A percentile compares a stretch with the other conserved stretches of the same genome.
These are phyloP conservation scores for Fusarium sp. DNA, from an alignment of 2,329 filamentous ascomycete species.

Conservation along the genomic window DNA sequence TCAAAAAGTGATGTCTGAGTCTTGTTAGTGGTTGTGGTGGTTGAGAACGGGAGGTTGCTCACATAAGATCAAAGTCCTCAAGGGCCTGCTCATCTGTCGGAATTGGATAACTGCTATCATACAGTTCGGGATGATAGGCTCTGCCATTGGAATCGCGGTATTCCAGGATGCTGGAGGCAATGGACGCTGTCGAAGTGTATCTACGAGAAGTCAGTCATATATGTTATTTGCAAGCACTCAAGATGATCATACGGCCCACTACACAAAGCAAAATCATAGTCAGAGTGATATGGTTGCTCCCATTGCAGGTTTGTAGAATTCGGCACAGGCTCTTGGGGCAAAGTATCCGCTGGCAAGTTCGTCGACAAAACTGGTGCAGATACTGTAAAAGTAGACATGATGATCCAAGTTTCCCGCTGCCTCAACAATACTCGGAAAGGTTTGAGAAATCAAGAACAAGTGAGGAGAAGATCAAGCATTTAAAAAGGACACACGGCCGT, in stretches of 20 bases:
- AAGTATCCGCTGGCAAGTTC: not conserved
- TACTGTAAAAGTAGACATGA: not conserved
- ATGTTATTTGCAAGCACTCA: not conserved
- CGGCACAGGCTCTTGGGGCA: too few species aligned
- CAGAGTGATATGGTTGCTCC: not conserved
- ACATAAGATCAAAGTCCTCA: conserved; percentile 28
- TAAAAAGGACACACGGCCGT: not conserved
- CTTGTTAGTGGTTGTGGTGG: not conserved
- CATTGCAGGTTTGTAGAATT: not conserved
- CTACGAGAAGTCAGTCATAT: not conserved
- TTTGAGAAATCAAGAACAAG: not conserved
- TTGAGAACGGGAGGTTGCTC: not conserved
- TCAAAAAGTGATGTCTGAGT: conserved; percentile 22
- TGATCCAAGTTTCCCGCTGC: too few species aligned
- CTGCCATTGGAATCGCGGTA: conserved; percentile 29
- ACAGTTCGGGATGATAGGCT: conserved; percentile 4
- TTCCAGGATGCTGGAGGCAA: conserved; percentile 16
- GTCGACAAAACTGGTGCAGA: not conserved
- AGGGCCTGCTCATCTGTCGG: conserved; percentile 13
- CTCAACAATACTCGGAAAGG: fast-evolving
- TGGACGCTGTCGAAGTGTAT: conserved; percentile 11
- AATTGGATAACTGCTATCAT: conserved; percentile 9
- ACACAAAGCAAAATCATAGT: not conserved
- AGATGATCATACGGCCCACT: not conserved
- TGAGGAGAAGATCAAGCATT: not conserved